Evolutionary conservation across 768 basidiomycete species (phyloP).

Genomic region (Ramaria rubella): DNA sequence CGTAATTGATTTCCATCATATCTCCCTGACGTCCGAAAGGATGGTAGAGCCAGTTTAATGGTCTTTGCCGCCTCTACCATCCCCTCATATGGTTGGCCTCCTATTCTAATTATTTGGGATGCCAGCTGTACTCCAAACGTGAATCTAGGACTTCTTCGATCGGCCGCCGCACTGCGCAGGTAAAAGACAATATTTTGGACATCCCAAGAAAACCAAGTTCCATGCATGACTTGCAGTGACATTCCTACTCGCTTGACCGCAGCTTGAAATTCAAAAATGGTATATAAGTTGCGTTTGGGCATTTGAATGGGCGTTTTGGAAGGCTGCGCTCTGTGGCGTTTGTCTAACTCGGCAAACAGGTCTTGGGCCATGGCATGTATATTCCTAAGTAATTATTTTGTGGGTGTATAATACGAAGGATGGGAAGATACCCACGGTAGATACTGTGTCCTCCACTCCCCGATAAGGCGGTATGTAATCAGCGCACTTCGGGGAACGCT

Average conservation of each 20-base stretch:
- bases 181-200: constrained; percentile 45
- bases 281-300: constrained; percentile 2
- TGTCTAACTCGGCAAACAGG: constrained; percentile 57
- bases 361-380: constrained; percentile 61
- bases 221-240: constrained; percentile 78
- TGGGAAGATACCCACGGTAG: constrained; percentile 46
- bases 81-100: constrained; percentile 37
- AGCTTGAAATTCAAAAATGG: constrained; percentile 45
- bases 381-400: constrained; percentile 9
- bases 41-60: constrained; percentile 59
- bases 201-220: constrained; percentile 81
- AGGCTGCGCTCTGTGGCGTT: constrained; percentile 32
- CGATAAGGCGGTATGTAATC: constrained; percentile 67
- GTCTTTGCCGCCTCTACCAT: constrained; percentile 19
- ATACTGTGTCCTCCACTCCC: constrained; percentile 79
- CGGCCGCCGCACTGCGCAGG: constrained; percentile 32
- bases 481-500: constrained; percentile 75
- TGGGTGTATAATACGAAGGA: not conserved
- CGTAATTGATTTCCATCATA: constrained; percentile 46
- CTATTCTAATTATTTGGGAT: constrained; percentile 54
- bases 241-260: constrained; percentile 46
- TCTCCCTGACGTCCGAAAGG: constrained; percentile 54
- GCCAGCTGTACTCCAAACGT: constrained; percentile 60
- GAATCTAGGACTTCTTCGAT: constrained; percentile 18
- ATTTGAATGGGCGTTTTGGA: constrained; percentile 23